Evolutionary conservation across 2,329 filamentous ascomycete species (phyloP), one percentile per base, ranked within the genome.

Genomic region (Huntiella decipiens): DNA sequence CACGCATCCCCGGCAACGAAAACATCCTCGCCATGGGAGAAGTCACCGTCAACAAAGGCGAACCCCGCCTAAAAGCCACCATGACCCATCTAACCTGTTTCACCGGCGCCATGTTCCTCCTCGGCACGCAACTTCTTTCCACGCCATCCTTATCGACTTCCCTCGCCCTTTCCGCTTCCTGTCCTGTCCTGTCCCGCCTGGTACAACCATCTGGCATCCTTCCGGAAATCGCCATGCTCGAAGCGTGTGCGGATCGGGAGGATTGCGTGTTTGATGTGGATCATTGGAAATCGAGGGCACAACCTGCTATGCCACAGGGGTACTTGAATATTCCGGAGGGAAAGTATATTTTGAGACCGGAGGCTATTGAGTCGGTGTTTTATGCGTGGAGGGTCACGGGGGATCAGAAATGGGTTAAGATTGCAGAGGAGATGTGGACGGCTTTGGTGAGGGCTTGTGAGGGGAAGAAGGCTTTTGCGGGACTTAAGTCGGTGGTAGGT

Each of bases 301-400:
- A 68, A 46, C 43, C 43, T 4, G 28, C 34, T 46, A 53, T 79
- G 4, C 66, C 69, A 5, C 61, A 60, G 4, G 77, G 76, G 15
- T 72, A 79, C 56, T 63, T 68, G 2, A 62, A 63, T 13, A 66
- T 79, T 40, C 58, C 62, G 37, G 71, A 78, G 48, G 60, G 64
- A 36, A 67, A 68, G 46, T 83, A 82, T 55, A 72, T 81, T 28
- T 65, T 84, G 38, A 70, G 78, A 48, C 82, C 82, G 15, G 82
- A 88, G 61, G 82, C 82, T 2, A 84, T 88, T 45, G 82, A 88
- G 63, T 81, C 76, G 11, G 73, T 91, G 4, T 88, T 84, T 59
- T 72, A 84, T 56, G 73, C 88, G 66, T 84, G 79, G 58, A 73
- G 81, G 48, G 66, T 83, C 49, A 85, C 80, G 0, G 81, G 79